phyloP scores from a whole-genome alignment of 108 stramenopile genomes.

The Asterionellopsis glacialis region DNA sequence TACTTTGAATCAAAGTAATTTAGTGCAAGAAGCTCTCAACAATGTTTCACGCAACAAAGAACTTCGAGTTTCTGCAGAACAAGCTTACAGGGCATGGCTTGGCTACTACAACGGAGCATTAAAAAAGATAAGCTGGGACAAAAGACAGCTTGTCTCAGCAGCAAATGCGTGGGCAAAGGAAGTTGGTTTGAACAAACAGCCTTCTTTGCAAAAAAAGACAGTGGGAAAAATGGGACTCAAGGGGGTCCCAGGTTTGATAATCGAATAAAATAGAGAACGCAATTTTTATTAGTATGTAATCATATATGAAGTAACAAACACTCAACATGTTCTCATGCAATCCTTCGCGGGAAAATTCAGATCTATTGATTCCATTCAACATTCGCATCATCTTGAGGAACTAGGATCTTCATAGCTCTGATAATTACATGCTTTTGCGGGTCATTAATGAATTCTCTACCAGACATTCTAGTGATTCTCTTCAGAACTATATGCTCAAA shows the following conservation, averaged over 20 bases:
- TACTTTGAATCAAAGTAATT: constrained; percentile 1
- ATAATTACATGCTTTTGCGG: constrained; percentile 46
- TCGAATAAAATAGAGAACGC: constrained; percentile 15
- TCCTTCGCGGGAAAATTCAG: no score
- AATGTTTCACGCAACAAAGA: constrained; percentile 12
- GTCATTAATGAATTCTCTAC: constrained; percentile 32
- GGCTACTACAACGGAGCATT: constrained; percentile 84
- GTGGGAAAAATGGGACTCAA: constrained; percentile 88
- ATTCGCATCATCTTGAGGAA: constrained; percentile 17
- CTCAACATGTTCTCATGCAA: no score
- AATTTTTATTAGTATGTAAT: no score
- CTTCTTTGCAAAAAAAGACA: constrained; percentile 65
- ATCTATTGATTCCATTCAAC: no score
- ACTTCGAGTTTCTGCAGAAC: constrained; percentile 24
- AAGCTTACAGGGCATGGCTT: constrained; percentile 68
- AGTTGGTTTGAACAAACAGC: constrained; percentile 55
- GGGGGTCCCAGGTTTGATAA: constrained; percentile 53
- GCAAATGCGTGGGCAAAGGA: constrained; percentile 44
- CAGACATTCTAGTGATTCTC: constrained; percentile 39
- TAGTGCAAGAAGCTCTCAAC: neutral
- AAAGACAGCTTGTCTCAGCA: constrained; percentile 40
- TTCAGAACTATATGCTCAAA: constrained; percentile 36
- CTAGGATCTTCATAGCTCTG: constrained; percentile 32
- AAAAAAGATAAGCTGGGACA: constrained; percentile 39
- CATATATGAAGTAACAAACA: no score